Evolutionary conservation across 1,139 yeast genomes (phyloP).

Genomic region (Geotrichum macrosporum): DNA sequence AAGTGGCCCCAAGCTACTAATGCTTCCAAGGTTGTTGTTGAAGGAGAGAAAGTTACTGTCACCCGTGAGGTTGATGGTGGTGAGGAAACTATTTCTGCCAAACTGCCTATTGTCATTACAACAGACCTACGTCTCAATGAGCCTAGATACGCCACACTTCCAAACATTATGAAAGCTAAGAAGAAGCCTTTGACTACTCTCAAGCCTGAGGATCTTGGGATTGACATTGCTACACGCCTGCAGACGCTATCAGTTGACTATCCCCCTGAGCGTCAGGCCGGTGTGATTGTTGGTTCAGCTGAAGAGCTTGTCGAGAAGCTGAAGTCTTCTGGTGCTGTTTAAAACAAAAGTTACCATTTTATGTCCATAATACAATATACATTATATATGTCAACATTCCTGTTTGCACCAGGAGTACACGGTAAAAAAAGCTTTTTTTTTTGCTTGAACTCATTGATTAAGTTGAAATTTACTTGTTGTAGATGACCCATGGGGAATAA

Average conservation of each 20-base stretch:
- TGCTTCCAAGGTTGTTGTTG: slow-evolving; percentile 78
- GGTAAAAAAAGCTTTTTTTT: too few species aligned
- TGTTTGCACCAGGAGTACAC: too few species aligned
- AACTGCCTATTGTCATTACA: slow-evolving; percentile 80
- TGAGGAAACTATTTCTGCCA: slow-evolving; percentile 71
- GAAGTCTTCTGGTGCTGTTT: slow-evolving; percentile 50
- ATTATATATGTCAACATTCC: too few species aligned
- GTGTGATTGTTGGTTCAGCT: slow-evolving; percentile 71
- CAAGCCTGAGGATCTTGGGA: slow-evolving; percentile 64
- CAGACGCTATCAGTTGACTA: slow-evolving; percentile 73
- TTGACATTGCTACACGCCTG: slow-evolving; percentile 60
- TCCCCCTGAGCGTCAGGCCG: slow-evolving; percentile 79
- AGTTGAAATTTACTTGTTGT: too few species aligned
- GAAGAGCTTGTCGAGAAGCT: slow-evolving; percentile 78
- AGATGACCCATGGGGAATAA: too few species aligned
- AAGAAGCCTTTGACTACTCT: slow-evolving; percentile 83
- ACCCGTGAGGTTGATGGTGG: slow-evolving; percentile 97
- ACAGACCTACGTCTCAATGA: slow-evolving; percentile 90
- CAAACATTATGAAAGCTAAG: slow-evolving; percentile 97
- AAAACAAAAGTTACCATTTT: too few species aligned
- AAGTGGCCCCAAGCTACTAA: slow-evolving; percentile 98
- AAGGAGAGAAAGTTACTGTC: slow-evolving; percentile 59
- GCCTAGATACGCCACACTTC: slow-evolving; percentile 90
- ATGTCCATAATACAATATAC: too few species aligned
- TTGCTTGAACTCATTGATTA: too few species aligned